A percentile compares a stretch with the other conserved stretches of the same genome.
phyloP scores from a whole-genome alignment of 208 protist species.

The Balamuthia mandrillaris region DNA sequence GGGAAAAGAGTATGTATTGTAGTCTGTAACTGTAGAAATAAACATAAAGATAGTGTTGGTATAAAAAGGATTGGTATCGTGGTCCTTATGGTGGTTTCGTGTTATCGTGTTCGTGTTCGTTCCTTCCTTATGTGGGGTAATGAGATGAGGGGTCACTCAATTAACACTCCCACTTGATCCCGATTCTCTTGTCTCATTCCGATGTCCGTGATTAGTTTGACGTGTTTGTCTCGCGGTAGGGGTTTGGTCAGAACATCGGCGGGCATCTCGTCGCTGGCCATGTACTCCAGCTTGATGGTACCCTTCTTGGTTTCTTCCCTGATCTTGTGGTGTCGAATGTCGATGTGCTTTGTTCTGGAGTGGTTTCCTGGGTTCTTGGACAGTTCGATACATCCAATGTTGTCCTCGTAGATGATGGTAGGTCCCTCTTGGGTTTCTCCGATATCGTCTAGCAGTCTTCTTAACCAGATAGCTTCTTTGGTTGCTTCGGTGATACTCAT shows the following conservation, averaged over 20 bases:
- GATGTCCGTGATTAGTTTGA: neutral
- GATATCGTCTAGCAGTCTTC: neutral
- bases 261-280: neutral
- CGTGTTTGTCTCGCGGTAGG: neutral
- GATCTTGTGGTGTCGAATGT: neutral
- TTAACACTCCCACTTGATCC: neutral
- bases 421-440: neutral
- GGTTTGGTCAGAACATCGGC: slow-evolving; percentile 8
- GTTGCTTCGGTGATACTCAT: neutral
- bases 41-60: too few species aligned
- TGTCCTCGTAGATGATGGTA: neutral
- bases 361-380: neutral
- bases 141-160: neutral
- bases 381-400: too few species aligned
- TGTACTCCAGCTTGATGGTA: neutral
- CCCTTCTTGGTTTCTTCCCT: neutral
- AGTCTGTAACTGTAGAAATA: too few species aligned
- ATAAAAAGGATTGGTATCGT: too few species aligned
- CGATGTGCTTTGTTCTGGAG: neutral
- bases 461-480: neutral
- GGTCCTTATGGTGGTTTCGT: too few species aligned
- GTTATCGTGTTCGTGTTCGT: too few species aligned
- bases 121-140: neutral
- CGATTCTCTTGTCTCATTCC: neutral
- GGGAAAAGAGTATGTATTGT: too few species aligned